Conservation (phyloP, 2,329 filamentous ascomycete genomes). For the Lachnellula occidentalis region DNA sequence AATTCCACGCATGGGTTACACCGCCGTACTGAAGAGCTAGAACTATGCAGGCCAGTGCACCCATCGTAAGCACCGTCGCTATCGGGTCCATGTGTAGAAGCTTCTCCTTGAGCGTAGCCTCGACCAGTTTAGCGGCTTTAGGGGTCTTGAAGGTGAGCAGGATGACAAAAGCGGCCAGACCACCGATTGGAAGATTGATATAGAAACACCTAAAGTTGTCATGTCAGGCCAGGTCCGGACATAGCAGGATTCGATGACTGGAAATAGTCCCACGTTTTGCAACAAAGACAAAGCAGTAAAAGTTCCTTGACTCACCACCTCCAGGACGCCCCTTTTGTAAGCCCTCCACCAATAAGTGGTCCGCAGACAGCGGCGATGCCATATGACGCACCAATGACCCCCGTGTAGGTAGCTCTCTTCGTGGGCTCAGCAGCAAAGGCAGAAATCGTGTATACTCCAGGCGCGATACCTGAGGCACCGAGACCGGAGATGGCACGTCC, state of each 20-base stretch:
- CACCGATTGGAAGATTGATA: constrained; percentile 38
- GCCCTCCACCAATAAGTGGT: constrained; percentile 30
- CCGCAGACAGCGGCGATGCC: constrained; percentile 19
- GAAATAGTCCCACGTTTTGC: too few relatives aligned
- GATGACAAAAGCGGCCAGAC: constrained; percentile 28
- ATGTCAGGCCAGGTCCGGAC: too few relatives aligned
- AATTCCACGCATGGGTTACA: too few relatives aligned
- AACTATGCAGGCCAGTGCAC: too few relatives aligned
- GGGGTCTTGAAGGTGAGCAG: constrained; percentile 37
- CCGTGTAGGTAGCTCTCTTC: constrained; percentile 1
- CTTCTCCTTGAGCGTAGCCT: constrained; percentile 10
- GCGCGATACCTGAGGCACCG: constrained; percentile 23
- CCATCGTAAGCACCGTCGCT: too few relatives aligned
- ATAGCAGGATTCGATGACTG: too few relatives aligned
- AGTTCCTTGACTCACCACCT: too few relatives aligned
- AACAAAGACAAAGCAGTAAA: too few relatives aligned
- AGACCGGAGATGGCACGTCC: constrained; percentile 29
- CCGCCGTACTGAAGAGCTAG: too few relatives aligned
- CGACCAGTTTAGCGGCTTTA: constrained; percentile 7
- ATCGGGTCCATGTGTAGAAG: constrained; percentile 35
- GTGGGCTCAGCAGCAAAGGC: constrained; percentile 24
- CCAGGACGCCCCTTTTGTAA: constrained; percentile 32
- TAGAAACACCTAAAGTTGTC: too few relatives aligned
- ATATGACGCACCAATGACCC: constrained; percentile 41
- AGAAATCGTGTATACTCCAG: constrained; percentile 37